Percentiles rank a stretch among this genome's conserved stretches.
Evolutionary conservation across 768 basidiomycete species (phyloP).

Genomic region (Boletus tylopilopsis): DNA sequence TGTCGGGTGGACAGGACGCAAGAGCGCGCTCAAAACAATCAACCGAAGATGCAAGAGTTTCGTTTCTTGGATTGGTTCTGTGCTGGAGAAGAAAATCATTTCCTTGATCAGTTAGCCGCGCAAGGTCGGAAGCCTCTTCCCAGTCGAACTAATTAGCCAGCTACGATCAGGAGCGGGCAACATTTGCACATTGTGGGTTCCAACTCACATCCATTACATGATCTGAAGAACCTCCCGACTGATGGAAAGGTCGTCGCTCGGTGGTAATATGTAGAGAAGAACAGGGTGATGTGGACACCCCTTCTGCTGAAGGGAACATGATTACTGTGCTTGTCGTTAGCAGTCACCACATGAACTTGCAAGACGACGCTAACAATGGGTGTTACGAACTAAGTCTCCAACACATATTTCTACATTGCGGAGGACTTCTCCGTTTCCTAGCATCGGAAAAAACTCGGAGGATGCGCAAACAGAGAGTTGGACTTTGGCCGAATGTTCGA

Average conservation of each 20-base stretch:
- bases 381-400: not conserved
- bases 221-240: not conserved
- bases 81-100: not conserved
- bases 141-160: not conserved
- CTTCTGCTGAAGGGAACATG: not conserved
- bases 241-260: too few species aligned
- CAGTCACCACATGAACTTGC: too few species aligned
- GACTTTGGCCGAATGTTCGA: not conserved
- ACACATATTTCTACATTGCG: not conserved
- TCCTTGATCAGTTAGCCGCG: constrained; percentile 1
- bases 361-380: not conserved
- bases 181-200: too few species aligned
- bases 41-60: not conserved
- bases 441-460: constrained; percentile 1
- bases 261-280: not conserved
- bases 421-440: constrained; percentile 1
- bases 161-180: not conserved
- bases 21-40: constrained; percentile 6
- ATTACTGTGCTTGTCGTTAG: not conserved
- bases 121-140: not conserved
- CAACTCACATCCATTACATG: not conserved
- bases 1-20: not conserved
- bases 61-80: not conserved
- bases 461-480: not conserved
- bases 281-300: not conserved